Percentiles rank a stretch among this genome's conserved stretches.
Evolutionary conservation across 768 basidiomycete genomes (phyloP).

Genomic region (Phaeotremella fagi): DNA sequence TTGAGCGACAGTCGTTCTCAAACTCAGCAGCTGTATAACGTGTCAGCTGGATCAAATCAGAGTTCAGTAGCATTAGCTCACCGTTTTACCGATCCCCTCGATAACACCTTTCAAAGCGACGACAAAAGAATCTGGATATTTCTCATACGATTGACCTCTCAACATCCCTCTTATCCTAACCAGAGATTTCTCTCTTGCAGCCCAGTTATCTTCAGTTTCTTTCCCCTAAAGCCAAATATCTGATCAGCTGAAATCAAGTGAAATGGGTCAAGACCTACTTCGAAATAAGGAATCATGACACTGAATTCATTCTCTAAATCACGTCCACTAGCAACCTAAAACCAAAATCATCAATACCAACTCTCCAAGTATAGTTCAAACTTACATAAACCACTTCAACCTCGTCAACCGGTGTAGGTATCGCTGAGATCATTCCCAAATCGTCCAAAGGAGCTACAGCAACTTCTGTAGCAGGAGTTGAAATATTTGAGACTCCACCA

Average conservation of each 20-base stretch:
- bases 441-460: not conserved
- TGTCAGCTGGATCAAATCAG: constrained; percentile 5
- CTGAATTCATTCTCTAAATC: constrained; percentile 84
- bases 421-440: not conserved
- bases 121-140: constrained; percentile 71
- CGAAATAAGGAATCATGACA: constrained; percentile 71
- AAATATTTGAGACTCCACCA: constrained; percentile 7
- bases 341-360: not conserved
- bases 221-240: constrained; percentile 77
- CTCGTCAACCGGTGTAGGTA: constrained; percentile 21
- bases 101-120: constrained; percentile 69
- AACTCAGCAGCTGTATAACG: constrained; percentile 66
- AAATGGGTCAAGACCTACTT: constrained; percentile 53
- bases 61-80: constrained; percentile 48
- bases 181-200: constrained; percentile 69
- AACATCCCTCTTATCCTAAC: constrained; percentile 81
- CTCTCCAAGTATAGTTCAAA: not conserved
- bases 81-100: constrained; percentile 78
- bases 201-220: constrained; percentile 97
- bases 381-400: constrained; percentile 39
- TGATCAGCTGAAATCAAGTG: not conserved
- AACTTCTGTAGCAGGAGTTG: not conserved
- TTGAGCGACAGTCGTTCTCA: constrained; percentile 82
- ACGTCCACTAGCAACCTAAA: constrained; percentile 67
- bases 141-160: constrained; percentile 71